Percentiles rank a stretch among this genome's conserved stretches.
phyloP scores from a whole-genome alignment of 2,329 filamentous ascomycete species.

The Plenodomus lindquistii region DNA sequence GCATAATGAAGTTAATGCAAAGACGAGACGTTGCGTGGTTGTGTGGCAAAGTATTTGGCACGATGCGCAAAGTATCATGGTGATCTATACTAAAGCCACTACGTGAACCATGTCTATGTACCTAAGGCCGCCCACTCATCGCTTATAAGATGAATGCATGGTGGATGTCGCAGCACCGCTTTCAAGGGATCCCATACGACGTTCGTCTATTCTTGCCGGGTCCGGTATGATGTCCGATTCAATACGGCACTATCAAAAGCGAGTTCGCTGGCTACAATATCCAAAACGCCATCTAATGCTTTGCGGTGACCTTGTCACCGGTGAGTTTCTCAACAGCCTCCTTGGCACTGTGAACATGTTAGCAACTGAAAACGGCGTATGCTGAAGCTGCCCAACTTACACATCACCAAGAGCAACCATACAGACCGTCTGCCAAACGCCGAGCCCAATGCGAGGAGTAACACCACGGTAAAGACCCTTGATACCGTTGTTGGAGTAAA shows the following conservation, averaged over 20 bases:
- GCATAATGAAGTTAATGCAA: no score
- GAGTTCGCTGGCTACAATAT: conserved; percentile 7
- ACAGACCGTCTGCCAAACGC: conserved; percentile 99
- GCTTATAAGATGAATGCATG: not conserved
- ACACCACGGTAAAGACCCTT: conserved; percentile 96
- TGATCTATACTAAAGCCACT: not conserved
- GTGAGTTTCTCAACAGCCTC: conserved; percentile 68
- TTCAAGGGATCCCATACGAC: not conserved
- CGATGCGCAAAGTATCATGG: not conserved
- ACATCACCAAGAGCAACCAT: conserved; percentile 99
- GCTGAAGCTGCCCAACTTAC: conserved; percentile 60
- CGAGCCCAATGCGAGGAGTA: conserved; percentile 87
- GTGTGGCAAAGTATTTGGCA: no score
- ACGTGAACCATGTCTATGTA: not conserved
- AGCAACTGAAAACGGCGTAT: conserved; percentile 10
- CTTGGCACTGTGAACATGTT: conserved; percentile 58
- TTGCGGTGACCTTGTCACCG: conserved; percentile 65
- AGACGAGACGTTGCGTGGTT: no score
- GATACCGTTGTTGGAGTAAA: conserved; percentile 85
- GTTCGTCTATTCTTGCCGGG: not conserved
- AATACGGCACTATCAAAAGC: conserved; percentile 6
- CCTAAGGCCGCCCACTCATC: not conserved
- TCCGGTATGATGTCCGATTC: conserved; percentile 2
- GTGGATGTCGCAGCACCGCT: not conserved
- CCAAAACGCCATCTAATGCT: conserved; percentile 57